phyloP scores from a whole-genome alignment of 1,139 yeast species.

The Eremothecium cymbalariae region DNA sequence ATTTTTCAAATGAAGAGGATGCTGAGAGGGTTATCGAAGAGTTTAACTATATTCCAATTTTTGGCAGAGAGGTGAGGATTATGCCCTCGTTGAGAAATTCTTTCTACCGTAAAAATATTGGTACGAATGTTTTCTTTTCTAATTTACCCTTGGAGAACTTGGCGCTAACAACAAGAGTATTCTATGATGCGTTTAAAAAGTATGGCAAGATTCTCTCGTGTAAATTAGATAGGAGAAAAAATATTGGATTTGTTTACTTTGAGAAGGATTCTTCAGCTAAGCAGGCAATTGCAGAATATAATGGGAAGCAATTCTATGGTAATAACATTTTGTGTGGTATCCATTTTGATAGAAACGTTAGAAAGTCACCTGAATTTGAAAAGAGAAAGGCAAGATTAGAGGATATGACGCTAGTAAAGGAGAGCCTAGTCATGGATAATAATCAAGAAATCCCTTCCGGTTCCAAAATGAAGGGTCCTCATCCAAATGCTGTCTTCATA shows the following conservation, averaged over 20 bases:
- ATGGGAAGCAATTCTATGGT: conserved; percentile 31
- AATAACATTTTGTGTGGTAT: conserved; percentile 35
- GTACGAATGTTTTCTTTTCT: conserved; percentile 33
- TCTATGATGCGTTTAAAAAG: conserved; percentile 38
- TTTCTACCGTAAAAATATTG: conserved; percentile 24
- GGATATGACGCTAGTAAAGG: conserved; percentile 22
- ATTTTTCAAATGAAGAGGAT: conserved; percentile 34
- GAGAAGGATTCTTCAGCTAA: conserved; percentile 36
- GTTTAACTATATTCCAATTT: conserved; percentile 37
- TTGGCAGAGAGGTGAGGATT: conserved; percentile 40
- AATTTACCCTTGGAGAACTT: conserved; percentile 33
- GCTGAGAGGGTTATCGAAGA: conserved; percentile 39
- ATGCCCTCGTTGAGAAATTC: conserved; percentile 42
- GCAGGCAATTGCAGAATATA: conserved; percentile 34
- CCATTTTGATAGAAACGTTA: conserved; percentile 37
- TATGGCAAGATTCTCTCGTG: conserved; percentile 41
- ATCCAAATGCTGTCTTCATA: conserved; percentile 36
- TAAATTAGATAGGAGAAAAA: conserved; percentile 36
- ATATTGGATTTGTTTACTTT: conserved; percentile 41
- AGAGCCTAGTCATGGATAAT: conserved; percentile 19
- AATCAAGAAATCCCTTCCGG: conserved; percentile 8
- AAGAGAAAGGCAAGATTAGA: conserved; percentile 22
- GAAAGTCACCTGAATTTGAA: conserved; percentile 30
- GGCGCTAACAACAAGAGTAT: conserved; percentile 34
- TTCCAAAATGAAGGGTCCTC: conserved; percentile 14